Evolutionary conservation across 2,329 filamentous ascomycete species (phyloP).

Genomic region (Phyllosticta capitalensis): DNA sequence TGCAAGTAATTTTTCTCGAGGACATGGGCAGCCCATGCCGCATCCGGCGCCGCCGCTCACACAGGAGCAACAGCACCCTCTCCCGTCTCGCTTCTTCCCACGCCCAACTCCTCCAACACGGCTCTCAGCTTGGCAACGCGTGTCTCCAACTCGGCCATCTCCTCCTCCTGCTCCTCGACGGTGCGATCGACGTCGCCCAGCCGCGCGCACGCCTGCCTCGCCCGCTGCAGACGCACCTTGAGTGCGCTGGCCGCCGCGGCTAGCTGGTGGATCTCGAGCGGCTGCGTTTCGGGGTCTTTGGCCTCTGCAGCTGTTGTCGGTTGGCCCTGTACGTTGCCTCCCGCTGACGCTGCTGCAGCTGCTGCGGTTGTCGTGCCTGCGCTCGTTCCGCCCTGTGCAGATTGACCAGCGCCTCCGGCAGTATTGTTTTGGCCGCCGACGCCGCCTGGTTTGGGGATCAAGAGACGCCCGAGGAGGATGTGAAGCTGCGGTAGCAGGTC

Average conservation of each 20-base stretch:
- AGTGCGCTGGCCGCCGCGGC: constrained; percentile 67
- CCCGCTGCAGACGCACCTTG: constrained; percentile 75
- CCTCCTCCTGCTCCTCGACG: constrained; percentile 58
- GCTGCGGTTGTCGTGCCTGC: constrained; percentile 52
- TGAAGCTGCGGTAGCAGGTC: constrained; percentile 78
- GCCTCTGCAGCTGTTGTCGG: constrained; percentile 21
- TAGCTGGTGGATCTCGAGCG: constrained; percentile 64
- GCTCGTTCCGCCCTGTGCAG: constrained; percentile 11
- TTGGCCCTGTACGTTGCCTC: neutral
- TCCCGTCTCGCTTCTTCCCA: neutral
- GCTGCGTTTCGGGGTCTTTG: constrained; percentile 14
- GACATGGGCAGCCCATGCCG: too few relatives aligned
- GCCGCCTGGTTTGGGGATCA: constrained; percentile 20
- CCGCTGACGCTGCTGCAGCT: constrained; percentile 9
- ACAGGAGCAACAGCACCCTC: neutral
- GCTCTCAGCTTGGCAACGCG: constrained; percentile 52
- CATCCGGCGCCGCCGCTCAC: neutral
- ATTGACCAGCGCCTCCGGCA: constrained; percentile 15
- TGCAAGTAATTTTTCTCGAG: too few relatives aligned
- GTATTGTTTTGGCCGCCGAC: constrained; percentile 13
- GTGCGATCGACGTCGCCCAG: constrained; percentile 62
- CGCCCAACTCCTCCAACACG: constrained; percentile 23
- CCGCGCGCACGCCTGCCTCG: constrained; percentile 53
- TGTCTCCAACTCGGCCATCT: constrained; percentile 58
- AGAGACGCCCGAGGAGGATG: constrained; percentile 64